Base-by-base conservation (phyloP, 768 basidiomycete genomes). In the Filobasidium floriforme region DNA sequence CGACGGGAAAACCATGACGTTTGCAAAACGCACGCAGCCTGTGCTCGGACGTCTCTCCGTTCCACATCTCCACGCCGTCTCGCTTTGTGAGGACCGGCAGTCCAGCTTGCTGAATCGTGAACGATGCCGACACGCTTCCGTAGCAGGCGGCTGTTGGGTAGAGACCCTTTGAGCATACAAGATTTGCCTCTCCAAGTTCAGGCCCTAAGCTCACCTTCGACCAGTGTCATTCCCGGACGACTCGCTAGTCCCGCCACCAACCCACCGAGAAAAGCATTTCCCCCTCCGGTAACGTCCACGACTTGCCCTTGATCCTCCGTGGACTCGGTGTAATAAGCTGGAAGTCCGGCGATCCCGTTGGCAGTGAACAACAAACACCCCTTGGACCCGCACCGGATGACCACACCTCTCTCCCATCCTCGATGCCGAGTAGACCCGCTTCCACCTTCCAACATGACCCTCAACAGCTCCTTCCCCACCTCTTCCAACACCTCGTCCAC, bases 221-320 rank as follows among this genome's bases (percentile, higher is more conserved):
- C 32, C 32, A 37, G 32, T 3, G 32, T 37, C 32, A 37, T 37
- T 9, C 4, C 32, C 9, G 3, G 3, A 9, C 32, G 32, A 37
- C 32, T 37, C 32, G 32, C 69, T 60, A 92, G 75, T 0, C 90
- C 90, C 22, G 89, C 90, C 12, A 85, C 85, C 15, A 92, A 81
- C 7, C 90, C 90, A 15, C 90, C 90, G 26, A 93, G 81, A 77
- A 93, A 94, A 66, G 85, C 83, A 76, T 94, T 94, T 18, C 92
- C 92, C n/a, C 90, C 91, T 52, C 92, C 89, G 7, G 67, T 68
- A 26, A 68, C 67, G 22, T 68, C 67, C 10, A 61, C 54, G 40
- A 68, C 64, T 28, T 57, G 28, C 15, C 37, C 32, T 54, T 55
- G 60, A 29, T 19, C 40, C 15, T 59, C 63, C 4, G 46, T 18